These are phyloP conservation scores for Zea luxurians DNA, from an alignment of 176 grass and related monocot genomes.

Conservation along the genomic window DNA sequence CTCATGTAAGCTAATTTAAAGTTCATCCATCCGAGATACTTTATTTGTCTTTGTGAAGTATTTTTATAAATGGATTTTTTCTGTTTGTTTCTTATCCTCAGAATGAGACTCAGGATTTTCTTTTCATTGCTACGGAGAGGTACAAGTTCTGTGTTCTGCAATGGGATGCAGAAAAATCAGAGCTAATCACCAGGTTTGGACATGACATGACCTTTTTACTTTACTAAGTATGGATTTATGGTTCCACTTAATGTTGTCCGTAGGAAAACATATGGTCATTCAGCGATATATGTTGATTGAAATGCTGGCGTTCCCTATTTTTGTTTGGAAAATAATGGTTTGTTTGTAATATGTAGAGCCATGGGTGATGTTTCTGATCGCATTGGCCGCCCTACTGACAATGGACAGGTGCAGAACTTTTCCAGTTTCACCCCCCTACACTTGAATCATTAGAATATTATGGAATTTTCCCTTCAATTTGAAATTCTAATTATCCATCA, in stretches of 20 bases:
- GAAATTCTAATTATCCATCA: not conserved
- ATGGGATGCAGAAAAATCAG: constrained; percentile 87
- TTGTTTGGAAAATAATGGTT: constrained; percentile 25
- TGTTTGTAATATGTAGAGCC: constrained; percentile 58
- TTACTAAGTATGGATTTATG: not conserved
- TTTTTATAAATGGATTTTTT: constrained; percentile 18
- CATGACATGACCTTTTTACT: not conserved
- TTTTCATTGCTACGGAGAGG: constrained; percentile 91
- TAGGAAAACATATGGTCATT: constrained; percentile 10
- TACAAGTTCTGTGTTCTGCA: constrained; percentile 97
- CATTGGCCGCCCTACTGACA: constrained; percentile 96
- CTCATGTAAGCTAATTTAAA: constrained; percentile 58
- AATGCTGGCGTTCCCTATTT: not conserved
- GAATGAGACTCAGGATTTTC: constrained; percentile 94
- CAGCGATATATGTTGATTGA: constrained; percentile 5
- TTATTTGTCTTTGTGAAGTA: not conserved
- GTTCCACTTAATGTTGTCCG: constrained; percentile 5
- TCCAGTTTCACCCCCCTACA: constrained; percentile 1
- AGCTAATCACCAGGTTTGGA: constrained; percentile 88
- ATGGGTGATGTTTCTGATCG: constrained; percentile 99
- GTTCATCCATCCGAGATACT: constrained; percentile 8
- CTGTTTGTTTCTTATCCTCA: constrained; percentile 24
- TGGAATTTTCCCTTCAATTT: not conserved
- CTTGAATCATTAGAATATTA: constrained; percentile 7
- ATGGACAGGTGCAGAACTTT: constrained; percentile 72